Evolutionary conservation across 2,329 filamentous ascomycete species (phyloP).

Genomic region (Dothideomycetes sp.): DNA sequence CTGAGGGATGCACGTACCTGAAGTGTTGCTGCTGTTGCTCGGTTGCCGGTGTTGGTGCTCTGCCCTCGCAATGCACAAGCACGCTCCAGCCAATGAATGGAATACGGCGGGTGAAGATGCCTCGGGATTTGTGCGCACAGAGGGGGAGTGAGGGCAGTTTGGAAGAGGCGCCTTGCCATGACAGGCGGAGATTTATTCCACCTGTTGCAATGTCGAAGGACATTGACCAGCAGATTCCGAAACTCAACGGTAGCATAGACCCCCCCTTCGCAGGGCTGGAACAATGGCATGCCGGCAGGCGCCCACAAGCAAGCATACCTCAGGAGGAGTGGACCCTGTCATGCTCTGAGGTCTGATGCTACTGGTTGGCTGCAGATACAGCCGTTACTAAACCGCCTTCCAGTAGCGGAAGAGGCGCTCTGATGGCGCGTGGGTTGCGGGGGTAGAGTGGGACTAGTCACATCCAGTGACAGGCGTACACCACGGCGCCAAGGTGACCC

Average conservation of each 20-base stretch:
- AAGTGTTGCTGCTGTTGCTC: neutral
- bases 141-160: neutral
- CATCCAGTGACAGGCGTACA: slow-evolving; percentile 9
- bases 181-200: slow-evolving; percentile 8
- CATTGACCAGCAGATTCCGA: slow-evolving; percentile 6
- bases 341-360: slow-evolving; percentile 2
- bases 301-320: neutral
- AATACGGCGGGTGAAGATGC: slow-evolving; percentile 6
- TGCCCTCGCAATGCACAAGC: neutral
- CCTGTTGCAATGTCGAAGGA: slow-evolving; percentile 6
- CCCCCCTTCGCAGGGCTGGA: neutral
- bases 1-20: neutral
- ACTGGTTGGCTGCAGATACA: slow-evolving; percentile 10
- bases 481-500: slow-evolving; percentile 3
- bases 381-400: slow-evolving; percentile 2
- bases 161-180: neutral
- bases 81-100: slow-evolving; percentile 5
- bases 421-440: slow-evolving; percentile 8
- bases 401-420: slow-evolving; percentile 8
- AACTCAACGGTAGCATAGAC: neutral
- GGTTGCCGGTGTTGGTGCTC: neutral
- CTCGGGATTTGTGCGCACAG: slow-evolving; percentile 1
- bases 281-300: neutral
- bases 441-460: slow-evolving; percentile 8
- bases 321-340: slow-evolving; percentile 8